phyloP scores from a whole-genome alignment of 2,329 filamentous ascomycete genomes.

The Colletotrichum karsti region DNA sequence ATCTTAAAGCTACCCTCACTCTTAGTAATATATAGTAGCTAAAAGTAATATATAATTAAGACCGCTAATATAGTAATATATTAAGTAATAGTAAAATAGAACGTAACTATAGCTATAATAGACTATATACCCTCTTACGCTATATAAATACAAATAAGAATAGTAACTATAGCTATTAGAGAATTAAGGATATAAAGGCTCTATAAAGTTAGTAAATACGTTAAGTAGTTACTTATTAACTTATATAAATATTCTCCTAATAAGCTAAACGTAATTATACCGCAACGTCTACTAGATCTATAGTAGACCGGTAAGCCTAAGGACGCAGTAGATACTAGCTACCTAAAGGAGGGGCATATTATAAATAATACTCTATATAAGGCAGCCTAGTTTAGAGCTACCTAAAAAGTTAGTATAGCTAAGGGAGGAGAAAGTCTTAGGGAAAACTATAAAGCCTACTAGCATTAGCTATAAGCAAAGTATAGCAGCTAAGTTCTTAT shows the following conservation, averaged over 20 bases:
- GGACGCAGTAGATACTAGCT: constrained; percentile 47
- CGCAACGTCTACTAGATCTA: neutral
- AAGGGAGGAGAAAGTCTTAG: constrained; percentile 55
- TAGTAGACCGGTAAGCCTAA: neutral
- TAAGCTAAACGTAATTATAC: constrained; percentile 63
- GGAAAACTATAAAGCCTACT: constrained; percentile 60
- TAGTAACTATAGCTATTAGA: constrained; percentile 57
- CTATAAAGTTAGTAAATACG: neutral
- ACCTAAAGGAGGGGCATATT: constrained; percentile 52
- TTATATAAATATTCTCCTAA: constrained; percentile 57
- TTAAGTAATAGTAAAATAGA: neutral
- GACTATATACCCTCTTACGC: constrained; percentile 54
- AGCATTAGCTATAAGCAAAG: constrained; percentile 53
- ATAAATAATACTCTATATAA: constrained; percentile 38
- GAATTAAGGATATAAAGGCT: constrained; percentile 52
- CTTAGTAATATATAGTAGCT: neutral
- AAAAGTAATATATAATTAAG: neutral
- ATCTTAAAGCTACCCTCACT: neutral
- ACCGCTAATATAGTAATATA: neutral
- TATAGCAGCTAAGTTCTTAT: neutral
- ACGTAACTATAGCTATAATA: constrained; percentile 42
- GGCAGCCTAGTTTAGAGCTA: neutral
- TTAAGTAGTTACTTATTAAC: neutral
- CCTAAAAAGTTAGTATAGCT: neutral
- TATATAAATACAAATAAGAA: constrained; percentile 58